These are phyloP conservation scores for Cutaneotrichosporon sp. DNA, from an alignment of 1,284 basidiomycete genomes.

Conservation along the genomic window DNA sequence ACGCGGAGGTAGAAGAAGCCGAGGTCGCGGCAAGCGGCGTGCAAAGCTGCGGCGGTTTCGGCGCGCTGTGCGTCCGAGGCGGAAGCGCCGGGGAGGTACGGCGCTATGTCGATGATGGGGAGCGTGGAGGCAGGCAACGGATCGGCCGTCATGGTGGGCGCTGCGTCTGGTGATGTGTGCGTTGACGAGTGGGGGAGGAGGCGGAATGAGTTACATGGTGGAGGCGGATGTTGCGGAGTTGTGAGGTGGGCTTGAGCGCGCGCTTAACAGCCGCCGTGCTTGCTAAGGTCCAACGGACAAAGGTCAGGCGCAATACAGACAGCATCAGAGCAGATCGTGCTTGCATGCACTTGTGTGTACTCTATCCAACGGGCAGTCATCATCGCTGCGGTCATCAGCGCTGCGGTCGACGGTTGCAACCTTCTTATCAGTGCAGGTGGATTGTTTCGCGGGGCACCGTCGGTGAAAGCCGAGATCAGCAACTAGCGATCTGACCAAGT, in stretches of 20 bases:
- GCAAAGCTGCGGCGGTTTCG: conserved; percentile 63
- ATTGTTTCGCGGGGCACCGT: too few relatives aligned
- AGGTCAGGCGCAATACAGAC: too few relatives aligned
- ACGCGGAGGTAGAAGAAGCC: conserved; percentile 86
- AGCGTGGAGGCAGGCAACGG: conserved; percentile 18
- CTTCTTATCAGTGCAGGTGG: too few relatives aligned
- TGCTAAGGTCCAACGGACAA: too few relatives aligned
- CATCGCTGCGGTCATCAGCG: too few relatives aligned
- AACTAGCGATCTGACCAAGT: too few relatives aligned
- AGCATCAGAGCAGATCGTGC: too few relatives aligned
- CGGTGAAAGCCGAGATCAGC: too few relatives aligned
- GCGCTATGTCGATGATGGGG: conserved; percentile 49
- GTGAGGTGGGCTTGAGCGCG: not conserved
- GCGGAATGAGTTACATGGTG: too few relatives aligned
- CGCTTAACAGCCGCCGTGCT: not conserved
- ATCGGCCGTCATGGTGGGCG: conserved; percentile 3
- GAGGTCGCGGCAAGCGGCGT: conserved; percentile 70
- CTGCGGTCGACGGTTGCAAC: too few relatives aligned
- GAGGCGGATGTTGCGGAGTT: not conserved
- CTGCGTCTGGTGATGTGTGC: not conserved
- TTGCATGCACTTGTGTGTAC: too few relatives aligned
- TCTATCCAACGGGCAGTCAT: too few relatives aligned
- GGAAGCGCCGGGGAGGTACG: conserved; percentile 32
- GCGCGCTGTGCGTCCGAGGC: conserved; percentile 6
- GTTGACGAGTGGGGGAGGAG: not conserved